Evolutionary conservation across 2,329 filamentous ascomycete genomes (phyloP), one percentile per base, ranked within the genome.

Genomic region (Harringtonia lauricola): DNA sequence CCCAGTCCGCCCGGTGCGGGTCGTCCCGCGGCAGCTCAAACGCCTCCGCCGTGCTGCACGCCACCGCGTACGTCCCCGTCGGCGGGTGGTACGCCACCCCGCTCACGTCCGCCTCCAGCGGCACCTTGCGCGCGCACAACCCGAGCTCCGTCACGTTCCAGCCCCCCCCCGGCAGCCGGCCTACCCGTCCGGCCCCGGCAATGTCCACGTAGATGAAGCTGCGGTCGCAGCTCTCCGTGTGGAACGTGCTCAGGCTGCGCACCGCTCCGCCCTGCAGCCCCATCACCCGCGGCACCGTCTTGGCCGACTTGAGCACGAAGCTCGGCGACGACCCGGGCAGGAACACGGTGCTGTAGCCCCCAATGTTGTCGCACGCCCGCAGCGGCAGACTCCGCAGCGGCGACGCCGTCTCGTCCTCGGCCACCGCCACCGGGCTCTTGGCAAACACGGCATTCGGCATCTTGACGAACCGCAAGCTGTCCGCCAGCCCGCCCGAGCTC

Each of bases 1-100:
- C 75, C 78, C 88, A 90, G 49, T 92, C 85, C 48, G 74, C 74
- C 52, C 94, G 85, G 49, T 86, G 79, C 46, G 94, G 81, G 50
- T 89, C 89, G 52, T 95, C 87, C 42, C 85, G 85, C 2, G 87
- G 86, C 19, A 95, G 72, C 59, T 87, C 83, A 57, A 95, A 96
- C 3, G 80, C 76, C 39, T 81, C 77, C 22, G 62, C 57, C 8
- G 68, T 67, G 49, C 79, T 83, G 44, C 85, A 89, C 4, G 79
- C 86, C 15, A 90, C 66, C 2, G 87, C 77, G 56, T 94, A 95
- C 1, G 83, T 77, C 19, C 79, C 76, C 35, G 82, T 82, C 0
- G 79, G 75, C 2, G 80, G 68, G 56, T 94, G 89, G 56, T 89
- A 94, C 1, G 83, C 73, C 15, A 96, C 64, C 3, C 79, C 75